A percentile compares a stretch with the other conserved stretches of the same genome.
Conservation (phyloP, 257 asterid species). For the Solanum chmielewskii region DNA sequence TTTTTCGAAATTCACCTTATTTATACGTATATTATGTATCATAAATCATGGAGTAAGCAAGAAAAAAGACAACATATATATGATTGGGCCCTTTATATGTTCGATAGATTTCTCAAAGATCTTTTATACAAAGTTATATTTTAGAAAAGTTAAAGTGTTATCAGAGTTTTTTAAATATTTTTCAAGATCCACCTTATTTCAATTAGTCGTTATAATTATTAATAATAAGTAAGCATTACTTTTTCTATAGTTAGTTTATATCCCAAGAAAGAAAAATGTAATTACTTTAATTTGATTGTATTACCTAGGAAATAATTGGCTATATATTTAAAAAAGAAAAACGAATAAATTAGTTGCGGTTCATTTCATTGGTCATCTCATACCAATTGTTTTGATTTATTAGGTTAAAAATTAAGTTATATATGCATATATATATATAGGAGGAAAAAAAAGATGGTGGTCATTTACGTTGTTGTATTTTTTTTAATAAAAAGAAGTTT, state of each 20-base stretch:
- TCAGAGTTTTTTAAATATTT: no score
- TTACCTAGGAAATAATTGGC: not conserved
- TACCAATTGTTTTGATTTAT: no score
- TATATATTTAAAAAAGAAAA: not conserved
- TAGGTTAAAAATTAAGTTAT: not conserved
- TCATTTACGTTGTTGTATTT: not conserved
- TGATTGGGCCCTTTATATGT: no score
- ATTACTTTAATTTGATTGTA: not conserved
- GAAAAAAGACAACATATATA: not conserved
- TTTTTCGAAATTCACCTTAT: not conserved
- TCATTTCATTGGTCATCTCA: not conserved
- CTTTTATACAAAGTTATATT: no score
- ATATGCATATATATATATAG: no score
- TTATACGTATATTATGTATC: not conserved
- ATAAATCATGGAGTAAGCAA: not conserved
- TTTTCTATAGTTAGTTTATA: not conserved
- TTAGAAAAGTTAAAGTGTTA: no score
- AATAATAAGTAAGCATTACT: not conserved
- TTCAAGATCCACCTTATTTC: not conserved
- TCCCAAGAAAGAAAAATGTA: not conserved
- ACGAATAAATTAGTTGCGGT: no score
- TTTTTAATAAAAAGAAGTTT: no score
- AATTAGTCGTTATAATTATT: not conserved
- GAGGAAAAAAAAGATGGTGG: not conserved
- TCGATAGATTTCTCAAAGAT: no score